Evolutionary conservation across 768 basidiomycete species (phyloP).

Genomic region (Tulasnella sp.): DNA sequence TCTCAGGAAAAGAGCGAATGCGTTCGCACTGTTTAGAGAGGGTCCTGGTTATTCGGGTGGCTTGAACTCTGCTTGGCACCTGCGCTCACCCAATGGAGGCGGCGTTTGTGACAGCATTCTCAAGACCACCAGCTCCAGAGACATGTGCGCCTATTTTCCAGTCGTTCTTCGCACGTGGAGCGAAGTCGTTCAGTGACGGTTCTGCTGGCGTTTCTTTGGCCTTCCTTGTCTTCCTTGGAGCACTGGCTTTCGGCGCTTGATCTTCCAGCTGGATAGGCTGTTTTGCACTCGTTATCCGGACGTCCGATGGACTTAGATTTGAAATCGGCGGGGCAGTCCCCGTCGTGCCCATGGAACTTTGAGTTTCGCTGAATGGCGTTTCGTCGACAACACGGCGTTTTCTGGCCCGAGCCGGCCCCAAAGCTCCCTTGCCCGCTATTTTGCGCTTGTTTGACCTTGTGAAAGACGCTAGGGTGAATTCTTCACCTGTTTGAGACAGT

Average conservation of each 20-base stretch:
- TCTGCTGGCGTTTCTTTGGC: slow-evolving; percentile 25
- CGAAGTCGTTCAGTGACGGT: slow-evolving; percentile 35
- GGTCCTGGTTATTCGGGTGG: neutral
- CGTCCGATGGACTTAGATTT: neutral
- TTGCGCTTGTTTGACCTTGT: neutral
- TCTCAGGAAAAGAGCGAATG: slow-evolving; percentile 80
- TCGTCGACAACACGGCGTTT: neutral
- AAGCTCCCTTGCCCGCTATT: neutral
- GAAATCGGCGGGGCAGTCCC: neutral
- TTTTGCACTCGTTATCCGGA: neutral
- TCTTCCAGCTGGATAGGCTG: neutral
- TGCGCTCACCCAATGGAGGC: slow-evolving; percentile 57
- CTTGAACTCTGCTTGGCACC: neutral
- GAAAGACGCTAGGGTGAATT: neutral
- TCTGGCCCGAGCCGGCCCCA: neutral
- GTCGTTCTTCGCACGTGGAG: slow-evolving; percentile 35
- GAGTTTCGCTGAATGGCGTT: neutral
- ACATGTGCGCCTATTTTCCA: slow-evolving; percentile 86
- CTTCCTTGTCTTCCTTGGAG: neutral
- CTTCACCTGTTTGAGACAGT: neutral
- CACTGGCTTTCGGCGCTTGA: neutral
- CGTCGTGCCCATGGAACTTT: neutral
- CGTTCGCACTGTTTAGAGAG: slow-evolving; percentile 54
- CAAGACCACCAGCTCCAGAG: slow-evolving; percentile 73
- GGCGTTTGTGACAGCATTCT: slow-evolving; percentile 67